phyloP scores from a whole-genome alignment of 176 grass and related monocot species.

The Dactylis glomerata region DNA sequence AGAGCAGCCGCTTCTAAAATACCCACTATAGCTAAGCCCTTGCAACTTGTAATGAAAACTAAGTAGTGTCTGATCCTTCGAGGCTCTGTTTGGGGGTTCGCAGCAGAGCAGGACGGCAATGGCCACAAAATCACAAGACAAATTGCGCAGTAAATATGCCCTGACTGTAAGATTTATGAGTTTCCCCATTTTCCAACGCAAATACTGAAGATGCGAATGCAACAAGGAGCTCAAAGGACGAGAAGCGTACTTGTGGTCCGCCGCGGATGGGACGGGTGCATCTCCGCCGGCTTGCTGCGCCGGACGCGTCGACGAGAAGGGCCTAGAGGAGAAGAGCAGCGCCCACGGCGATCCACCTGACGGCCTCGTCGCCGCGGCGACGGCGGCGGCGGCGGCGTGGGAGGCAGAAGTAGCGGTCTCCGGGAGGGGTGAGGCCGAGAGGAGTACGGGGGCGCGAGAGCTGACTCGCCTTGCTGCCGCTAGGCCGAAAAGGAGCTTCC shows the following conservation, averaged over 20 bases:
- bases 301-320: conserved; percentile 48
- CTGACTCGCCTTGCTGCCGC: not conserved
- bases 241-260: conserved; percentile 48
- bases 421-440: not conserved
- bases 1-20: not conserved
- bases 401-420: conserved; percentile 25
- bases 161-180: not conserved
- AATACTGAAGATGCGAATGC: not conserved
- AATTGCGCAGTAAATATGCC: not conserved
- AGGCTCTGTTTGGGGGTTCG: not conserved
- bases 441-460: not conserved
- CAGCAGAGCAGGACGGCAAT: not conserved
- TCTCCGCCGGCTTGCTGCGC: conserved; percentile 21
- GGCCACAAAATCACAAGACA: not conserved
- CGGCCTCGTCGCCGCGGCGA: not conserved
- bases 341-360: not conserved
- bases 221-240: not conserved
- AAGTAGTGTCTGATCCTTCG: not conserved
- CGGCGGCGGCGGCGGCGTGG: not conserved
- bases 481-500: not conserved
- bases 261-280: conserved; percentile 20
- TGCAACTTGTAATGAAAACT: not conserved
- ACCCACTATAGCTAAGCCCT: not conserved
- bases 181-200: not conserved
- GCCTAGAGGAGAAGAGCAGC: conserved; percentile 11